Conservation (phyloP, 2,329 filamentous ascomycete genomes). For the Sarocladium oryzae region DNA sequence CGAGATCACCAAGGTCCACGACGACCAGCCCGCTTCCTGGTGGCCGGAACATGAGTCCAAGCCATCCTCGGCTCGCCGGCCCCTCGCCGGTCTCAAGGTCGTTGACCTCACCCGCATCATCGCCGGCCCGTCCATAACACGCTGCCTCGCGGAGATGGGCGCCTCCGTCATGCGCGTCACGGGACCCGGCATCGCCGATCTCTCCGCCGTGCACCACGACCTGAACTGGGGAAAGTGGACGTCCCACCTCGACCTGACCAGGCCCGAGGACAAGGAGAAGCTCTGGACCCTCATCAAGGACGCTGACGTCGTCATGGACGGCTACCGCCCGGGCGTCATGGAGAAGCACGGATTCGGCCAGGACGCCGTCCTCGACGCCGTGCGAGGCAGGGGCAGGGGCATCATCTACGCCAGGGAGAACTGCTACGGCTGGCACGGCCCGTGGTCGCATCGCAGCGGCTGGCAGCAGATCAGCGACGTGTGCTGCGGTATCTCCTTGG, state of each 20-base stretch:
- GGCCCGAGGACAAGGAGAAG: background rate
- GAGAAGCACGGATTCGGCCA: conserved; percentile 39
- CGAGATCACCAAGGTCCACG: background rate
- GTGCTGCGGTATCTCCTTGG: conserved; percentile 21
- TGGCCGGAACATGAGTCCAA: conserved; percentile 28
- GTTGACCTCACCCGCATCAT: conserved; percentile 42
- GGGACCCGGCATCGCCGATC: conserved; percentile 30
- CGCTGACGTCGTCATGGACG: conserved; percentile 44
- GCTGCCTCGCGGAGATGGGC: conserved; percentile 37
- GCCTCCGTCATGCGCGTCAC: conserved; percentile 41
- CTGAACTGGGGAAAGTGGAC: conserved; percentile 46
- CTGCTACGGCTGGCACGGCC: conserved; percentile 46
- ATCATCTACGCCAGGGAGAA: conserved; percentile 41
- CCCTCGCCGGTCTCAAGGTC: conserved; percentile 40
- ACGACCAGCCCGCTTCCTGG: conserved; percentile 21
- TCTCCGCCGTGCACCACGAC: conserved; percentile 34
- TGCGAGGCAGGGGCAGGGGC: background rate
- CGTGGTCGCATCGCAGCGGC: conserved; percentile 37
- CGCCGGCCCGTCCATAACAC: conserved; percentile 37
- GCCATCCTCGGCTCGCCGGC: conserved; percentile 26
- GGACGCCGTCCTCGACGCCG: conserved; percentile 24
- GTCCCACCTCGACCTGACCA: conserved; percentile 27
- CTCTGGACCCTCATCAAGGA: conserved; percentile 36
- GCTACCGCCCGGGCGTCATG: conserved; percentile 40
- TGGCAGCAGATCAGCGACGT: conserved; percentile 48